Evolutionary conservation across 108 stramenopile species (phyloP).

Genomic region (Tribonema minus): DNA sequence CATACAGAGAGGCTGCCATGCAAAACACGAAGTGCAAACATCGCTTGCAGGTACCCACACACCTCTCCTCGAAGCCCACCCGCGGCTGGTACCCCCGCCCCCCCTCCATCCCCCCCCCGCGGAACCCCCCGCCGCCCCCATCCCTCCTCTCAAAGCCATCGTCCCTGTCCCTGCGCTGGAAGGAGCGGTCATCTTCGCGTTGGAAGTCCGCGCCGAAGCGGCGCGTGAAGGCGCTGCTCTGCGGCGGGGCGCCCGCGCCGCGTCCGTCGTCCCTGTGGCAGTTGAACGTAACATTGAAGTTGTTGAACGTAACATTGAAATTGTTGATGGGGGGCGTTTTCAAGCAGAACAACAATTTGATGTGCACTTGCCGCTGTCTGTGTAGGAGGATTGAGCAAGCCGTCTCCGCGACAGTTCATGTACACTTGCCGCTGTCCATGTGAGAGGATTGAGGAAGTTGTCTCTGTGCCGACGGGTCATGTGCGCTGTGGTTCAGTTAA

Average conservation of each 20-base stretch:
- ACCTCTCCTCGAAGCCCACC: neutral
- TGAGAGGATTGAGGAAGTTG: too few relatives aligned
- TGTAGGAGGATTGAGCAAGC: too few relatives aligned
- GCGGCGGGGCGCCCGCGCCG: neutral
- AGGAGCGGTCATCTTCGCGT: neutral
- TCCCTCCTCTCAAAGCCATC: neutral
- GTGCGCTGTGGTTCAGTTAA: too few relatives aligned
- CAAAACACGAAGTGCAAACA: neutral
- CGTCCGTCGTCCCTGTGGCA: too few relatives aligned
- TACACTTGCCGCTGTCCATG: too few relatives aligned
- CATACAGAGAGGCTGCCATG: neutral
- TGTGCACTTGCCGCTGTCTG: too few relatives aligned
- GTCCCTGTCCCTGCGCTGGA: neutral
- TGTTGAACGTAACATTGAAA: too few relatives aligned
- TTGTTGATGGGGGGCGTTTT: too few relatives aligned
- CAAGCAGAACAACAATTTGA: too few relatives aligned
- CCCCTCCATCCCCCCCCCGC: neutral
- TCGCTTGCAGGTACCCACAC: neutral
- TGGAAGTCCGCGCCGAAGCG: neutral
- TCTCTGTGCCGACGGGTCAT: too few relatives aligned
- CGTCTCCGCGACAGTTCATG: too few relatives aligned
- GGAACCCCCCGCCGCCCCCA: neutral
- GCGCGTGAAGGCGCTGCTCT: neutral
- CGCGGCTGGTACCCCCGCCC: neutral
- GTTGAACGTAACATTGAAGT: too few relatives aligned